Conservation (phyloP, 495 filamentous ascomycete species). For the Aspergillus steynii region DNA sequence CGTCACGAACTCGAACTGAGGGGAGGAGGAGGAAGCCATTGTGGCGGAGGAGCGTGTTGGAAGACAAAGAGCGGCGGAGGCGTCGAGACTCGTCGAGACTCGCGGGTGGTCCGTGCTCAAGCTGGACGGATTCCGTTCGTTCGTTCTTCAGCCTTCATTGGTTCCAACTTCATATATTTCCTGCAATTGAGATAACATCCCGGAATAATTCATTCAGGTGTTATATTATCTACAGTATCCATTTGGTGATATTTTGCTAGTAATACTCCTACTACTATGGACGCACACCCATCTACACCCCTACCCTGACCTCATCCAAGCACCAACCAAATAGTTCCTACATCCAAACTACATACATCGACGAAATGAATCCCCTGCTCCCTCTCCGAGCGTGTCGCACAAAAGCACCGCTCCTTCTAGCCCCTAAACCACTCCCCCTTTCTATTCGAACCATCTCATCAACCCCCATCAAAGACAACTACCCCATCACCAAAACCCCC, state of each 20-base stretch:
- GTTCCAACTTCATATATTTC: no score
- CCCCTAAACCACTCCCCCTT: constrained; percentile 10
- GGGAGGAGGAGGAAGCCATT: constrained; percentile 23
- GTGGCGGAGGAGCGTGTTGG: constrained; percentile 8
- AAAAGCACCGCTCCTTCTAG: not conserved
- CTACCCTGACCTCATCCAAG: not conserved
- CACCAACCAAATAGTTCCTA: not conserved
- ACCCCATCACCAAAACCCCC: not conserved
- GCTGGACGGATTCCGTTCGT: constrained; percentile 1
- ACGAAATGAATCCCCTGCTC: not conserved
- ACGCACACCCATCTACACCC: no score
- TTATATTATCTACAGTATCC: no score
- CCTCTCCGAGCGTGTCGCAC: not conserved
- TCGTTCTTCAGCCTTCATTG: not conserved
- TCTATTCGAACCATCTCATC: not conserved
- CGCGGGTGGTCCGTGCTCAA: constrained; percentile 33
- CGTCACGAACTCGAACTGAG: constrained; percentile 65
- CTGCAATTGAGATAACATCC: no score
- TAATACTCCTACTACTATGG: no score
- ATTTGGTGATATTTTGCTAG: no score
- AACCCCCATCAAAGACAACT: not conserved
- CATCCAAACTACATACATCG: not conserved
- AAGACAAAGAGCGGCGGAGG: constrained; percentile 6
- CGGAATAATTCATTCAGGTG: no score
- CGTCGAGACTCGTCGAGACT: not conserved